Evolutionary conservation across 108 stramenopile species (phyloP).

Genomic region (Heterococcus sp.): DNA sequence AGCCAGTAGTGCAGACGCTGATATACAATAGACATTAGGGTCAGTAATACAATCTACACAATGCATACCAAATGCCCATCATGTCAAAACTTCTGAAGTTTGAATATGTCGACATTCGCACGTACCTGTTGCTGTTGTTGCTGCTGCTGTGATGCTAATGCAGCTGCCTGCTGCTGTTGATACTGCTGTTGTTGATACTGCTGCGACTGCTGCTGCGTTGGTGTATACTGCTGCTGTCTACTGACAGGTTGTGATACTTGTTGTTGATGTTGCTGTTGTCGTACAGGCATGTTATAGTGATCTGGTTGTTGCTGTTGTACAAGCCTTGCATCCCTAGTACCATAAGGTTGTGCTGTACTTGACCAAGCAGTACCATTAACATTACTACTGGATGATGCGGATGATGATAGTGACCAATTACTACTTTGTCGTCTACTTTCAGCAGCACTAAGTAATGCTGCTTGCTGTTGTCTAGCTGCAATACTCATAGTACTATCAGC

Average conservation of each 20-base stretch:
- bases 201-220: not conserved
- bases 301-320: slow-evolving; percentile 3
- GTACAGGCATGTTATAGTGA: slow-evolving; percentile 26
- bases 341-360: not conserved
- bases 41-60: no score
- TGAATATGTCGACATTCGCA: no score
- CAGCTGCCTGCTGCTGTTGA: not conserved
- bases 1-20: no score
- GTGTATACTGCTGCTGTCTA: not conserved
- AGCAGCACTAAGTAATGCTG: not conserved
- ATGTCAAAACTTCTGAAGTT: no score
- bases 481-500: not conserved
- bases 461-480: slow-evolving; percentile 27
- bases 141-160: not conserved
- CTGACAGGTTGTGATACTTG: not conserved
- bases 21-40: no score
- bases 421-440: not conserved
- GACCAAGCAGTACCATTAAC: not conserved
- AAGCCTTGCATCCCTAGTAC: not conserved
- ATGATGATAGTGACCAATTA: not conserved
- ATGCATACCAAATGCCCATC: no score
- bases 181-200: not conserved
- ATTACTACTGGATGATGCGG: not conserved
- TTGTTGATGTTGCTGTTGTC: not conserved
- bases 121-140: not conserved